A percentile compares a stretch with the other conserved stretches of the same genome.
Conservation (phyloP, 2,329 filamentous ascomycete species). For the Aureobasidium sp. region DNA sequence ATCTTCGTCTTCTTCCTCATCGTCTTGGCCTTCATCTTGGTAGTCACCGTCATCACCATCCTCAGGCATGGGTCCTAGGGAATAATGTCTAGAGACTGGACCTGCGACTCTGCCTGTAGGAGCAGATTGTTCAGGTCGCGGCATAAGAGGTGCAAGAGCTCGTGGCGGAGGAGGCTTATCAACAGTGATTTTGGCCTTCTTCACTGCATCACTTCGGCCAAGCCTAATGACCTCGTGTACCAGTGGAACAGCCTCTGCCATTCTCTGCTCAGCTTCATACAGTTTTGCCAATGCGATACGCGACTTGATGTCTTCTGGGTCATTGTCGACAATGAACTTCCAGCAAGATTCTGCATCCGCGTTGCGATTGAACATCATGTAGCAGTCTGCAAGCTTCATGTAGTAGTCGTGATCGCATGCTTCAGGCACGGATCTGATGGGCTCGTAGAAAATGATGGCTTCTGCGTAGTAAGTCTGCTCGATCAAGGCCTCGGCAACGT, state of each 20-base stretch:
- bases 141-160: background rate
- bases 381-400: conserved; percentile 56
- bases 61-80: background rate
- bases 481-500: conserved; percentile 54
- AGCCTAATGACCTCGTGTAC: conserved; percentile 66
- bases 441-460: conserved; percentile 50
- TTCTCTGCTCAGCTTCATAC: conserved; percentile 62
- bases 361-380: conserved; percentile 53
- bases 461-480: conserved; percentile 42
- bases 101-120: background rate
- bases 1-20: background rate
- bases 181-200: conserved; percentile 31
- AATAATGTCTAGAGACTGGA: background rate
- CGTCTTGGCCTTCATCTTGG: background rate
- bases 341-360: conserved; percentile 70
- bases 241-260: conserved; percentile 67
- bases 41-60: background rate
- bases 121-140: background rate
- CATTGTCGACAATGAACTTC: conserved; percentile 61
- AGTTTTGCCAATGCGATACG: conserved; percentile 73
- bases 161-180: background rate
- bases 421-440: conserved; percentile 30
- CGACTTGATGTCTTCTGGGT: conserved; percentile 64
- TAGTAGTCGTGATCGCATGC: conserved; percentile 42
- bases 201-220: conserved; percentile 34